Conservation (phyloP, 345 rosid genomes). For the Salix dunnii region DNA sequence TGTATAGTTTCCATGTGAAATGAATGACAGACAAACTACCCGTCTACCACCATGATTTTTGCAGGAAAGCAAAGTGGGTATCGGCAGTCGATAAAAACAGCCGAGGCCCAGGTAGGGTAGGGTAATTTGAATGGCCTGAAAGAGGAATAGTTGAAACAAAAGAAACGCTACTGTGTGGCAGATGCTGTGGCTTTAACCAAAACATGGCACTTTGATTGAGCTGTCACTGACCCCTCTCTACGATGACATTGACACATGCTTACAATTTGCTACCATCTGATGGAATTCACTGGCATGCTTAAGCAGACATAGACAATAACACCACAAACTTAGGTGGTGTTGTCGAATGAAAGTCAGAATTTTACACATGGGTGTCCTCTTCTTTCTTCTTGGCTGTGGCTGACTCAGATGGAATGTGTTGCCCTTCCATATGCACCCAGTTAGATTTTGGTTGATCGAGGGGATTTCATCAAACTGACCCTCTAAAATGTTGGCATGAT, state of each 20-base stretch:
- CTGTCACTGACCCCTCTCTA: slow-evolving; percentile 21
- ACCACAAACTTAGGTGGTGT: slow-evolving; percentile 19
- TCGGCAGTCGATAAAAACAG: neutral
- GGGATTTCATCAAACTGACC: neutral
- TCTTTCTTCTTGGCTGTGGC: slow-evolving; percentile 4
- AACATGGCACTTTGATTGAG: slow-evolving; percentile 20
- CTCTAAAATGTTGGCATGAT: neutral
- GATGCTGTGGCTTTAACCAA: neutral
- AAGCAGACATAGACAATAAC: slow-evolving; percentile 18
- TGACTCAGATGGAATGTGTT: neutral
- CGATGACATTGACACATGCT: slow-evolving; percentile 22
- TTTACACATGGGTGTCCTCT: slow-evolving; percentile 22
- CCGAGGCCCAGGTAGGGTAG: slow-evolving; percentile 11
- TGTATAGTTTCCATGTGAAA: neutral
- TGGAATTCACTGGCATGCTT: slow-evolving; percentile 19
- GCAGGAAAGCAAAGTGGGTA: slow-evolving; percentile 2
- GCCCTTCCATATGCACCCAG: neutral
- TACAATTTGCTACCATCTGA: neutral
- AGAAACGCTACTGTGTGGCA: neutral
- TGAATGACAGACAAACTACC: slow-evolving; percentile 23
- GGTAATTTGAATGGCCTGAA: neutral
- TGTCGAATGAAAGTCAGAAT: slow-evolving; percentile 13
- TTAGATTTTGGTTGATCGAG: neutral
- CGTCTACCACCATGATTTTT: slow-evolving; percentile 1
- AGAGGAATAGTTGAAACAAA: neutral